Evolutionary conservation across 2,329 filamentous ascomycete genomes (phyloP).

Genomic region (Penicillium sp.): DNA sequence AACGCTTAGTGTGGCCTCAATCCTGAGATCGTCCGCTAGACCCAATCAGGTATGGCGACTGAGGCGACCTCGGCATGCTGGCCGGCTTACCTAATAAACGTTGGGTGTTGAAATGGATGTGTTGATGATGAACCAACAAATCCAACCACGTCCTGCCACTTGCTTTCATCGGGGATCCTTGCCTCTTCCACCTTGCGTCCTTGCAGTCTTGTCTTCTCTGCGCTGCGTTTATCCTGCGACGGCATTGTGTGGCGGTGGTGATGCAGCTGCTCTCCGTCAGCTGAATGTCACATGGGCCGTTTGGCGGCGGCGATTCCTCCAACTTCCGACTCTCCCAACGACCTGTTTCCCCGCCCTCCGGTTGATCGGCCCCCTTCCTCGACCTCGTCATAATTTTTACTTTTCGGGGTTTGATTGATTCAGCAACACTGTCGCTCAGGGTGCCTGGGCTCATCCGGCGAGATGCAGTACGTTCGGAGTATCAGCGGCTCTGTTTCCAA

Average conservation of each 20-base stretch:
- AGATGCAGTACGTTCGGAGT: conserved; percentile 97
- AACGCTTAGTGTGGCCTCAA: conserved; percentile 13
- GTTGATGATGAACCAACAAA: conserved; percentile 10
- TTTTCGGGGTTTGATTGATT: conserved; percentile 2
- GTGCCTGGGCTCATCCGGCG: conserved; percentile 23
- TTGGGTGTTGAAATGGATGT: conserved; percentile 20
- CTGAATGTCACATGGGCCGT: conserved; percentile 38
- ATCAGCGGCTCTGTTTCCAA: conserved; percentile 94
- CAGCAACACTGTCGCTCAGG: conserved; percentile 11
- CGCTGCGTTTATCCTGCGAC: neutral
- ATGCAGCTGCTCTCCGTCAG: conserved; percentile 19
- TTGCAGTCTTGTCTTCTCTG: neutral
- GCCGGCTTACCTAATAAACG: conserved; percentile 22
- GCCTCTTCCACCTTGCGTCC: too few relatives aligned
- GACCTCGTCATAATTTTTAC: conserved; percentile 10
- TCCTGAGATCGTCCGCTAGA: conserved; percentile 21
- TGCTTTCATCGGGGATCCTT: too few relatives aligned
- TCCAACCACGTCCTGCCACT: too few relatives aligned
- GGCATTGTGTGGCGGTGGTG: conserved; percentile 13
- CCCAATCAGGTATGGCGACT: conserved; percentile 1
- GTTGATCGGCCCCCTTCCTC: conserved; percentile 11
- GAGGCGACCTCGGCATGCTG: conserved; percentile 18
- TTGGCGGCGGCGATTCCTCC: conserved; percentile 33
- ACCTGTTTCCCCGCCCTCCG: conserved; percentile 15
- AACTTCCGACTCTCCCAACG: conserved; percentile 22